phyloP scores from a whole-genome alignment of 1,139 yeast species.

The Magnusiomyces fungicola region DNA sequence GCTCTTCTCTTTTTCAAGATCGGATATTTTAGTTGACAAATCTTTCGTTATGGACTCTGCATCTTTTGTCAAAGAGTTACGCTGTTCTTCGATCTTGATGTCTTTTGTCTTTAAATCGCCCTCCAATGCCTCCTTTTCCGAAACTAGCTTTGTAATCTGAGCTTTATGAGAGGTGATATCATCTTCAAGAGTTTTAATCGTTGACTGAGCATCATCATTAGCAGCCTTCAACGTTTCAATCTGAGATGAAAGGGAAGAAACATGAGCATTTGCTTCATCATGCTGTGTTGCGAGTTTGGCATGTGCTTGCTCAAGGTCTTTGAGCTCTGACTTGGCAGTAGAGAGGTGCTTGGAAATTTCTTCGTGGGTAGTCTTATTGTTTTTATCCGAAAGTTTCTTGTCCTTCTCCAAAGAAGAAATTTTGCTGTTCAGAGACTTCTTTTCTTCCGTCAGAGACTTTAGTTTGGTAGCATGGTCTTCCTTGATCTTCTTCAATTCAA shows the following conservation, averaged over 20 bases:
- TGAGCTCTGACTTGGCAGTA: slow-evolving; percentile 11
- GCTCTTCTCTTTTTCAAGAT: slow-evolving; percentile 14
- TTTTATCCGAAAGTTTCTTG: slow-evolving; percentile 3
- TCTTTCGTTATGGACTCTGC: slow-evolving; percentile 18
- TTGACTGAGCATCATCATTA: background rate
- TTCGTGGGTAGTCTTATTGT: slow-evolving; percentile 8
- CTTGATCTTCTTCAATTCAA: slow-evolving; percentile 9
- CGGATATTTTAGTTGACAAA: slow-evolving; percentile 14
- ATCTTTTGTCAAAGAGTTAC: slow-evolving; percentile 16
- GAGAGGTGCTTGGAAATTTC: slow-evolving; percentile 12
- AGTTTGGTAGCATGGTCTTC: background rate
- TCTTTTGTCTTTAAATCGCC: slow-evolving; percentile 10
- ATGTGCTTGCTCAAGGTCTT: slow-evolving; percentile 10
- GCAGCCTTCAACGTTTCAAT: slow-evolving; percentile 8
- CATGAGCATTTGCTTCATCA: slow-evolving; percentile 1
- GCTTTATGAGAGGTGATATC: slow-evolving; percentile 9
- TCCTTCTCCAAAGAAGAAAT: background rate
- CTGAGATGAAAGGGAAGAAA: slow-evolving; percentile 7
- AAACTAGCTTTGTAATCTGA: slow-evolving; percentile 8
- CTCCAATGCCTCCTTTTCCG: slow-evolving; percentile 10
- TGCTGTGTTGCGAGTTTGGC: slow-evolving; percentile 1
- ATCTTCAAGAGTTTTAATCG: slow-evolving; percentile 6
- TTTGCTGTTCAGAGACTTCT: background rate
- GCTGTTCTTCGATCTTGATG: slow-evolving; percentile 15
- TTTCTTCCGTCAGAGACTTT: slow-evolving; percentile 1